Evolutionary conservation across 768 basidiomycete genomes (phyloP), one percentile per base, ranked within the genome.

Genomic region (Steccherinum ochraceum): DNA sequence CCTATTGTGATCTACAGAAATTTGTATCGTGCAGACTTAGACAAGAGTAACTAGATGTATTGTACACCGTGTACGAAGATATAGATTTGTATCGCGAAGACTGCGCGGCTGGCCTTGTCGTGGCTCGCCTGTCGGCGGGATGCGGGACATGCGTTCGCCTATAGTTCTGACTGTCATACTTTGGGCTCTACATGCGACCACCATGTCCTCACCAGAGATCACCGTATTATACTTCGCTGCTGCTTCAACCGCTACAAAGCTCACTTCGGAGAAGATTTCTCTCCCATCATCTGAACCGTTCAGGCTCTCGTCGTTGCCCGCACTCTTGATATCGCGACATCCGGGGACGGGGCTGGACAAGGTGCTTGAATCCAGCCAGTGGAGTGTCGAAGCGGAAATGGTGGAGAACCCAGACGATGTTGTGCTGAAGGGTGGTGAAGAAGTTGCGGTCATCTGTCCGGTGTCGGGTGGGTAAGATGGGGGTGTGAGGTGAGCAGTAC

Each of bases 341-440:
- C 73, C 73, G 4, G 41, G n/a, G n/a, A 43, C 5, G 18, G 61
- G 63, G 43, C 67, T 91, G 25, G 72, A 63, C 40, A 70, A 73
- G 50, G 72, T 89, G 19, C 69, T 92, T 24, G 64, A 74, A 44
- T 67, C 72, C 25, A 83, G 83, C 56, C 77, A 77, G 62, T 90
- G 89, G 88, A 88, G 88, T 59, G 86, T 91, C 12, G 71, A 90
- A 59, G 84, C 76, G 48, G 86, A 88, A 67, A 90, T 90, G 86
- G 75, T 89, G 1, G 79, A 84, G 12, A 73, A 83, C 53, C 74
- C 75, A 2, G 67, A 70, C n/a, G 53, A 54, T 0, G 67, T 78
- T 18, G 51, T 69, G 12, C 64, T 92, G 43, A 73, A 65, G 42
- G 85, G 86, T 11, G 88, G 86, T 19, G 87, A 91, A 64, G 84